Evolutionary conservation across 441 rosid species (phyloP), one percentile per base, ranked within the genome.

Genomic region (Hura crepitans): DNA sequence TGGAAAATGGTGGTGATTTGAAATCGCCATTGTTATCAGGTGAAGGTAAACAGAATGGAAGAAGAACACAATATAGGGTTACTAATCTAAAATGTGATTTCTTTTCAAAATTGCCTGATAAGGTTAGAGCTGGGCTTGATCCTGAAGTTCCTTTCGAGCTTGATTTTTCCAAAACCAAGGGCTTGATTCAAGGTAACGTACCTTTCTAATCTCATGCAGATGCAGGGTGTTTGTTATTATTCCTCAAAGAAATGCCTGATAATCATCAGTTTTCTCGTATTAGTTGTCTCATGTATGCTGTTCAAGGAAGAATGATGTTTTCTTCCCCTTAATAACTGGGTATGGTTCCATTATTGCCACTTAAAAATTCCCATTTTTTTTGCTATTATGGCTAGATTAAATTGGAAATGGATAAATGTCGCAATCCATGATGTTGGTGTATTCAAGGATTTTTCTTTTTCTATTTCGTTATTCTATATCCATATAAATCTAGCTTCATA

Each of bases 51-150:
- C 56, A 9, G 30, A 42, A 30, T 33, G 58, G n/a, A 57, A 76
- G 15, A 33, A 71, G 33, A 33, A 77, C 81, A 53, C 54, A 69
- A 25, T 72, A 80, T 62, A 83, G 86, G 47, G 83, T 84, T 27
- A 72, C 58, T 77, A 12, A 81, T 1, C 78, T 88, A 15, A 73
- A 81, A 74, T 62, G 47, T 1, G 88, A 87, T 7, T 89, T 91
- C 76, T 43, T 89, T 42, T 78, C 81, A 8, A 83, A 74, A 27
- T 76, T 91, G 76, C 96, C 97, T 18, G 85, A 73, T 1, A 87
- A 91, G 72, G 83, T 91, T 75, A 84, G 84, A 62, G 78, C 83
- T 39, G 74, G 77, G 14, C 55, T 87, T 46, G 91, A 87, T 75
- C 77, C 72, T 0, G 92, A 87, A 68, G 67, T 81, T 74, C 82